Conservation (phyloP, 768 basidiomycete species). For the Amanita muscaria region DNA sequence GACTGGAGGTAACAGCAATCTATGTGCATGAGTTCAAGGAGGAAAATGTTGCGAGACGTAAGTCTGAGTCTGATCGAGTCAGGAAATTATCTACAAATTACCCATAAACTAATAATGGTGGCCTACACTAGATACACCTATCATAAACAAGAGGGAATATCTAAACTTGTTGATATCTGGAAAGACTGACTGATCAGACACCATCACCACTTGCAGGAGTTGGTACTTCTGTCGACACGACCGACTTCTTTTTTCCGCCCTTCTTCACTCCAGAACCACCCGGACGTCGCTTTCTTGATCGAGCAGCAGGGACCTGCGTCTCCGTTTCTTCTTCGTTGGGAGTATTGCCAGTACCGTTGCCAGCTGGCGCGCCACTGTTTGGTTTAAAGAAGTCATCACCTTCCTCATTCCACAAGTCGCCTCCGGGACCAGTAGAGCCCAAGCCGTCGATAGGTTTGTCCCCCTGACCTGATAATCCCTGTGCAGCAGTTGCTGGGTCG, state of each 20-base stretch:
- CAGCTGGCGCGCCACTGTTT: slow-evolving; percentile 21
- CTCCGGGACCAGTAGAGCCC: slow-evolving; percentile 29
- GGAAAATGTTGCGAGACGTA: not conserved
- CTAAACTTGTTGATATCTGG: not conserved
- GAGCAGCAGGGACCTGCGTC: slow-evolving; percentile 22
- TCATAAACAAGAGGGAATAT: slow-evolving; percentile 5
- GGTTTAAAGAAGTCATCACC: slow-evolving; percentile 83
- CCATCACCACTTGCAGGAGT: slow-evolving; percentile 7
- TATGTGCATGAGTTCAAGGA: slow-evolving; percentile 3
- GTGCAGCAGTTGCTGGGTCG: slow-evolving; percentile 30
- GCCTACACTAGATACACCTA: slow-evolving; percentile 10
- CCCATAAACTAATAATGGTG: slow-evolving; percentile 8
- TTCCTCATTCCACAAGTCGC: slow-evolving; percentile 80
- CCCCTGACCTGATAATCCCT: slow-evolving; percentile 3
- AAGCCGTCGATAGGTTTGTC: slow-evolving; percentile 21
- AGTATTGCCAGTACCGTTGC: slow-evolving; percentile 16
- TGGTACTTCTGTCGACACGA: slow-evolving; percentile 6
- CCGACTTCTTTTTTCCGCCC: slow-evolving; percentile 29
- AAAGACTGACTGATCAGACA: not conserved
- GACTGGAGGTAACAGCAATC: not conserved
- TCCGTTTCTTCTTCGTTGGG: slow-evolving; percentile 29
- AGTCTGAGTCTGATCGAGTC: too few species aligned
- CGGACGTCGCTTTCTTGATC: slow-evolving; percentile 36
- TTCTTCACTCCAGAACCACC: slow-evolving; percentile 28
- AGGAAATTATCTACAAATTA: slow-evolving; percentile 5